Evolutionary conservation across 225 moss, liverwort and hornwort genomes (phyloP), one percentile per base, ranked within the genome.

Genomic region (Lunularia cruciata): DNA sequence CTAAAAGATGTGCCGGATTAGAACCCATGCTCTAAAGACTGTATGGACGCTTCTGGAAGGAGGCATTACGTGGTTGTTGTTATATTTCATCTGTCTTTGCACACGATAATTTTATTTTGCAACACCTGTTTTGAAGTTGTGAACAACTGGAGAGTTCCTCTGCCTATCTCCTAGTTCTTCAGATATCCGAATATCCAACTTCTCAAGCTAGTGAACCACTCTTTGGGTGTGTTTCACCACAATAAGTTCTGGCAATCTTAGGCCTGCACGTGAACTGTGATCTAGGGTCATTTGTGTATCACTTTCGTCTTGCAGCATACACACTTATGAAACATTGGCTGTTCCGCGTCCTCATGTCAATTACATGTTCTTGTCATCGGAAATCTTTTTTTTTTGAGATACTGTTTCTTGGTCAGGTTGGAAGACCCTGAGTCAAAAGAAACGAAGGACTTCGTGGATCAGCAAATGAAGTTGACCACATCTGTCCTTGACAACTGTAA

Each of bases 401-500:
- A n/a, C n/a, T n/a, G n/a, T n/a, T 65, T 48, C 52, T 51, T 49
- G 49, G 51, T 20, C 83, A 92, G 89, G 81, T 71, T 93, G 87
- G 93, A 93, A 71, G 87, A 90, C 57, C 90, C 90, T 36, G 85
- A 93, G 75, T 69, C 90, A 7, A 72, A 80, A 59, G 79, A 80
- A 35, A 85, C 85, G 4, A 81, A 81, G 68, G 67, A 28, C 5
- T 93, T 87, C 13, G 77, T 90, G 5, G 72, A 85, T 26, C 47
- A 63, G n/a, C 88, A 93, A 82, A 73, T 83, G 72, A 63, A 70
- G 45, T 26, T 93, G 77, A 67, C 83, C 23, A 65, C 72, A 32
- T 68, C 58, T 45, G 81, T 85, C 25, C 43, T 93, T 47, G 82
- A 87, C 28, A 61, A 15, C 35, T 88, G 86, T 73, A 75, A 75